Conservation (phyloP, 2,329 filamentous ascomycete species). For the Colletotrichum eremochloae region DNA sequence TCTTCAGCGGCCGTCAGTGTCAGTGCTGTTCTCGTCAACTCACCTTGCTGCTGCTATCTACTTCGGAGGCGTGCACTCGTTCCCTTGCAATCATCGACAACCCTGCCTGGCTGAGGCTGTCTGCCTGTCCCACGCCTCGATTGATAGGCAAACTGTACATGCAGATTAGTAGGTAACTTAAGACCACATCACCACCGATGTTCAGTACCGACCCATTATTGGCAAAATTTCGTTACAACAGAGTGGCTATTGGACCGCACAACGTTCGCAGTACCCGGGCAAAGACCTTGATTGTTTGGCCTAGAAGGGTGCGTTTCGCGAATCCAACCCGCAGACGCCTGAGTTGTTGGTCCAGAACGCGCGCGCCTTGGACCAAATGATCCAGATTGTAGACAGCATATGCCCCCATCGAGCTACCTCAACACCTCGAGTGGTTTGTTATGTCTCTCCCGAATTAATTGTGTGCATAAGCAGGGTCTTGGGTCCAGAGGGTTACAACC, state of each 20-base stretch:
- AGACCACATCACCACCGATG: conserved; percentile 1
- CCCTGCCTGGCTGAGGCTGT: not conserved
- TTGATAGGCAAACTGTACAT: not conserved
- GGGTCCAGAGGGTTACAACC: not conserved
- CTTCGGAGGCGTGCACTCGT: not conserved
- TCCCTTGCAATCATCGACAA: not conserved
- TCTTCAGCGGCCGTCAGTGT: conserved; percentile 26
- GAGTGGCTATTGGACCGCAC: not conserved
- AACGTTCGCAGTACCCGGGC: not conserved
- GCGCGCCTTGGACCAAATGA: not conserved
- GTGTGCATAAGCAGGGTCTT: not conserved
- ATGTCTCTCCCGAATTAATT: not conserved
- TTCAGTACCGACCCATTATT: not conserved
- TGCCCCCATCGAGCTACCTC: not conserved
- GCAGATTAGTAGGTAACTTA: not conserved
- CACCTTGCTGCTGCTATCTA: not conserved
- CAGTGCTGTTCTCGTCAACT: not conserved
- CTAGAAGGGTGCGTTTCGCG: not conserved
- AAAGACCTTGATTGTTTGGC: not conserved
- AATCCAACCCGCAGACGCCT: not conserved
- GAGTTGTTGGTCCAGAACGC: not conserved
- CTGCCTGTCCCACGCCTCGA: not conserved
- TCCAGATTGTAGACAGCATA: conserved; percentile 2
- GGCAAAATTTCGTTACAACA: not conserved
- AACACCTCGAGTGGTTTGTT: not conserved